These are phyloP conservation scores for Dryadomyces quercus-mongolicae DNA, from an alignment of 2,329 filamentous ascomycete genomes.

Conservation along the genomic window DNA sequence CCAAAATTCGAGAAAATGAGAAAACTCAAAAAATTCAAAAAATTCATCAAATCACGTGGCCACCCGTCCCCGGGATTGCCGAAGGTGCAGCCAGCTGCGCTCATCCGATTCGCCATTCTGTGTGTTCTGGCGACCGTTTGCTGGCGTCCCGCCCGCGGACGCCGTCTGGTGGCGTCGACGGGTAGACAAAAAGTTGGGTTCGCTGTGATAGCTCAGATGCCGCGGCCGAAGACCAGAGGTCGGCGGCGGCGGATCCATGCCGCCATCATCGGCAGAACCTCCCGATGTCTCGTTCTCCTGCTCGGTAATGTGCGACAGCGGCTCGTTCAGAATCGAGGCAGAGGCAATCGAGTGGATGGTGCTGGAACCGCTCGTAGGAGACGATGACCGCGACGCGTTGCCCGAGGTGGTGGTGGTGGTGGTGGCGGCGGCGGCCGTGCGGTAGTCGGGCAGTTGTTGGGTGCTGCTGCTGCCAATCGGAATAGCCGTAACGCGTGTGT, in stretches of 20 bases:
- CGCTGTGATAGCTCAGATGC: constrained; percentile 3
- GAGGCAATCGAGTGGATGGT: neutral
- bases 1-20: neutral
- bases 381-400: constrained; percentile 35
- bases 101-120: constrained; percentile 19
- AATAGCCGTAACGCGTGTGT: constrained; percentile 40
- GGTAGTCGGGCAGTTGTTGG: constrained; percentile 50
- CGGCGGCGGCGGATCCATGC: neutral
- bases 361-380: neutral
- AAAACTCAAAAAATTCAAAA: neutral
- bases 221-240: neutral
- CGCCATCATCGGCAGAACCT: neutral
- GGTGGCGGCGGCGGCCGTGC: constrained; percentile 32
- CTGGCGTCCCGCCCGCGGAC: neutral
- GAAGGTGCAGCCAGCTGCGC: constrained; percentile 21
- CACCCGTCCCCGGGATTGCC: constrained; percentile 24
- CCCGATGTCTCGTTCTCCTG: neutral
- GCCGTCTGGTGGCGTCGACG: constrained; percentile 14
- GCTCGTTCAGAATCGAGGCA: constrained; percentile 5
- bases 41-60: constrained; percentile 8
- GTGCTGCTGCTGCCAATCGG: constrained; percentile 31
- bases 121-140: constrained; percentile 12
- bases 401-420: neutral
- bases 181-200: neutral
- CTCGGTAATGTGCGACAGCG: constrained; percentile 19